Percentiles rank a stretch among this genome's conserved stretches.
Conservation (phyloP, 345 rosid species). For the Hibiscus tridactylites region DNA sequence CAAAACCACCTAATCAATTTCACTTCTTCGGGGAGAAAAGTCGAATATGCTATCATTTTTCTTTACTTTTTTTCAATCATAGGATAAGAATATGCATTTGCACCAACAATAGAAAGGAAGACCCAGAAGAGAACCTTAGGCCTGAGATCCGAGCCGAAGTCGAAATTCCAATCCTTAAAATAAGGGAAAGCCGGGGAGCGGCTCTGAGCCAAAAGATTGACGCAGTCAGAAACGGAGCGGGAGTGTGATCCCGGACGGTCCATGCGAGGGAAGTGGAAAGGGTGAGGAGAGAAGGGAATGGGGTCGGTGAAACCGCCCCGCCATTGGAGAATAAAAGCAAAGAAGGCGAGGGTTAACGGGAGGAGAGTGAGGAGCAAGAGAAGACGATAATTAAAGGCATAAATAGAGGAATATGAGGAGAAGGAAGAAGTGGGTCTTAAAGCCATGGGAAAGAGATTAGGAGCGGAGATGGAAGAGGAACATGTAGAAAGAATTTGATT, state of each 20-base stretch:
- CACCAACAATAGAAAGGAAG: no score
- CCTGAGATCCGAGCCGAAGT: constrained; percentile 54
- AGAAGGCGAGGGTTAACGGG: constrained; percentile 45
- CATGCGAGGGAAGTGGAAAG: constrained; percentile 61
- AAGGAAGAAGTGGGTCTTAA: constrained; percentile 19
- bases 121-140: constrained; percentile 45
- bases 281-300: constrained; percentile 29
- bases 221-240: constrained; percentile 41
- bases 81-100: not conserved
- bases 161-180: constrained; percentile 56
- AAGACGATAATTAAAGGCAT: constrained; percentile 21
- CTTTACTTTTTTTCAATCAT: not conserved
- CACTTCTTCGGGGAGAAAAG: not conserved
- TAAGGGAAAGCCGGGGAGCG: constrained; percentile 59
- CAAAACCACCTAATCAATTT: not conserved
- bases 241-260: constrained; percentile 7
- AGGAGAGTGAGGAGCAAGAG: constrained; percentile 45
- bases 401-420: constrained; percentile 22
- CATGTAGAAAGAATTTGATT: not conserved
- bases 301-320: constrained; percentile 42
- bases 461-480: not conserved
- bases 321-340: constrained; percentile 70
- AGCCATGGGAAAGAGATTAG: constrained; percentile 38
- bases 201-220: constrained; percentile 48
- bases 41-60: not conserved